Evolutionary conservation across 441 rosid species (phyloP).

Genomic region (Raphanus hybrid): DNA sequence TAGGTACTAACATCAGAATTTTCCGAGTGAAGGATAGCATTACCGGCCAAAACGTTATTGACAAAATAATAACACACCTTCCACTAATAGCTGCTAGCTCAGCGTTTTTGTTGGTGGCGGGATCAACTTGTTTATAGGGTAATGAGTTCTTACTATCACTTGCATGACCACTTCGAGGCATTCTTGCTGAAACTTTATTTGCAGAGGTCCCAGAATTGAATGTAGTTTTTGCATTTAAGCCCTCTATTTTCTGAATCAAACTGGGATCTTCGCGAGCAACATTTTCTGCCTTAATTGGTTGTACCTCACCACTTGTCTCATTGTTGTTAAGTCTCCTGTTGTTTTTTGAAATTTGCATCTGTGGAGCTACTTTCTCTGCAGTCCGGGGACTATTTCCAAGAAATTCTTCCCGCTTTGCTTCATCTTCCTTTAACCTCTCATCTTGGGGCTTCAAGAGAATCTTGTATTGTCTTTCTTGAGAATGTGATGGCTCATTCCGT

Average conservation of each 20-base stretch:
- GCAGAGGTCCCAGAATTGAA: slow-evolving; percentile 49
- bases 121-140: slow-evolving; percentile 44
- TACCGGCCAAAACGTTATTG: slow-evolving; percentile 32
- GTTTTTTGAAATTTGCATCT: slow-evolving; percentile 53
- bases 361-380: slow-evolving; percentile 52
- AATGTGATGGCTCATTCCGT: slow-evolving; percentile 61
- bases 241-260: slow-evolving; percentile 89
- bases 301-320: slow-evolving; percentile 48
- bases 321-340: slow-evolving; percentile 54
- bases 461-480: slow-evolving; percentile 63
- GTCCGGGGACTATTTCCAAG: slow-evolving; percentile 37
- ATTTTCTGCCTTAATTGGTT: slow-evolving; percentile 46
- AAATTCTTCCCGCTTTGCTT: slow-evolving; percentile 56
- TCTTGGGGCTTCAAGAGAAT: slow-evolving; percentile 84
- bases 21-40: slow-evolving; percentile 35
- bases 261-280: slow-evolving; percentile 56
- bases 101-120: slow-evolving; percentile 49
- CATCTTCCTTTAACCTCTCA: slow-evolving; percentile 62
- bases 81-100: slow-evolving; percentile 43
- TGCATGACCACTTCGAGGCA: slow-evolving; percentile 44
- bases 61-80: slow-evolving; percentile 61
- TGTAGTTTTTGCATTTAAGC: slow-evolving; percentile 68
- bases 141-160: slow-evolving; percentile 42
- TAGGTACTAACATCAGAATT: slow-evolving; percentile 43
- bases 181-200: slow-evolving; percentile 48